Base-by-base conservation (phyloP, 345 rosid species). In the Erodium maritimum region DNA sequence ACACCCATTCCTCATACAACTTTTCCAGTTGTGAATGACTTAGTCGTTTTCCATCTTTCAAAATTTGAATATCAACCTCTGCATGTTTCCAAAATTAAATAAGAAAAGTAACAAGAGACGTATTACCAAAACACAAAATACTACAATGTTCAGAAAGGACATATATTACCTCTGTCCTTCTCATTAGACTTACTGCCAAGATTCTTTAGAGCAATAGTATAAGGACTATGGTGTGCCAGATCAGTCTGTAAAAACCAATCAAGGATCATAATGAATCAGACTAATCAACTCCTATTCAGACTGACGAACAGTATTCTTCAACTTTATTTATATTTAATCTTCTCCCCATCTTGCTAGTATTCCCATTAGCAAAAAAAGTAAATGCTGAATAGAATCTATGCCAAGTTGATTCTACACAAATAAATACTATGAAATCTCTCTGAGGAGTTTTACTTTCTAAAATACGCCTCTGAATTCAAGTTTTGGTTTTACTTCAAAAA, bases 1-100 rank as follows among this genome's bases (percentile, higher is more conserved):
- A 58, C 72, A 88, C 73, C 96, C 96, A 88, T 4, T 78, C 75
- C 66, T 68, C 71, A 74, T 79, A 85, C 50, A 68, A 78, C 64
- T 73, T 76, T 63, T 82, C 91, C 63, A 88, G 62, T 64, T 79
- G 82, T 18, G 50, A 24, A 42, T 55, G 73, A 19, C 50, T 64
- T 23, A 81, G 33, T 33, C 9, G 2, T 59, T 77, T 84, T 61
- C 74, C 79, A 34, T 20, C 66, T 73, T 70, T 66, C 60, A 23
- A 59, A 57, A 79, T 73, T 67, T 79, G 68, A 62, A 76, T 60
- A 29, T 48, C 19, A 45, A 79, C 63, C 29, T 72, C 95, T 84
- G 63, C 57, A 77, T 14, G 51, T 6, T 19, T 21, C 13, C 11
- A 21, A 18, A 16, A 19, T n/a, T 12, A 29, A 60, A 51, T 20